Base-by-base conservation (phyloP, 1,284 basidiomycete genomes). In the Agaricales sp. region DNA sequence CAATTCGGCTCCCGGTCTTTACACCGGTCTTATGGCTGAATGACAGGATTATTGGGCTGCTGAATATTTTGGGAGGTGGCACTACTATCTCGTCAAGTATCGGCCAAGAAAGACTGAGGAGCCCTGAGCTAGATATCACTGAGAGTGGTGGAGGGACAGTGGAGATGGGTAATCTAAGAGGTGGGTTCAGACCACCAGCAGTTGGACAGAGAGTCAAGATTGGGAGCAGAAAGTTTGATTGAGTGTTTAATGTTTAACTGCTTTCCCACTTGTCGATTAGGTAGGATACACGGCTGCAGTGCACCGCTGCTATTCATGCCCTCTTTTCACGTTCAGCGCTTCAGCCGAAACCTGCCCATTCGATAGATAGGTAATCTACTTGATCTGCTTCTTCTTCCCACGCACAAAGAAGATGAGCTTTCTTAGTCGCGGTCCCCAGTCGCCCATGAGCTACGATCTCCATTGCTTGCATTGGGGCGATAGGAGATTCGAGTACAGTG, bases 361-460 rank as follows among this genome's bases (percentile, higher is more conserved):
- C 91, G 53, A 95, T 76, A 51, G 86, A 88, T 52, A 87, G 78
- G 68, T 86, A 92, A 4, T 82, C 78, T 1, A 84, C 86, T 55
- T 74, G 64, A 39, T 77, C 71, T 58, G 71, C 77, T 41, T 75
- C 73, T 46, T 88, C 80, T 59, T 94, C 80, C 85, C 87, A 95
- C 38, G 82, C 80, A 58, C 92, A 96, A 3, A 99, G 63, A 23
- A 99, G 65, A 62, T 98, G 94, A 0, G 92, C 83, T 67, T 99
- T 99, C 64, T 98, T 99, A 2, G 96, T 98, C 1, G 91, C 95
- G 1, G 96, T 99, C 0, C 95, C 96, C 38, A 99, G 67, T 24
- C 96, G 77, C 3, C 96, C 96, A 62, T 92, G 93, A 0, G 95
- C 93, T 16, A 99, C 87, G 39, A 99, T 77, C 61, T 96, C 92